Conservation (phyloP, 495 filamentous ascomycete genomes). For the Trichoderma asperelloides region DNA sequence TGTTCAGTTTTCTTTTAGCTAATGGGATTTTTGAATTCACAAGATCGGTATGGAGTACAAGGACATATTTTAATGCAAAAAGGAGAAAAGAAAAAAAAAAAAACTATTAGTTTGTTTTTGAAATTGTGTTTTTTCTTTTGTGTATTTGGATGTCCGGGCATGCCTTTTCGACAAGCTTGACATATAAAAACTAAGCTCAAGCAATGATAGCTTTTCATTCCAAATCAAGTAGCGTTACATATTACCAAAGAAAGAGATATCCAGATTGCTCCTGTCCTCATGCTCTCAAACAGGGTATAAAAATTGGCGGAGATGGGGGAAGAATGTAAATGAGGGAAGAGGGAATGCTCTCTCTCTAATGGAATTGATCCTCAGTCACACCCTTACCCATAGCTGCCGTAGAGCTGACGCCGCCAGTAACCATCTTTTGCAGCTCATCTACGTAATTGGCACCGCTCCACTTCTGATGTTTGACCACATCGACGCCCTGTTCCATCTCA, state of each 20-base stretch:
- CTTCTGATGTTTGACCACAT: conserved; percentile 98
- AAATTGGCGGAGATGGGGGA: not conserved
- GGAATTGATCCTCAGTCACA: conserved; percentile 95
- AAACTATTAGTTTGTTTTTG: too few species aligned
- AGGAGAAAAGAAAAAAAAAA: too few species aligned
- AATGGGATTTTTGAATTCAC: not conserved
- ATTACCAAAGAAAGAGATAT: not conserved
- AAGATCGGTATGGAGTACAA: not conserved
- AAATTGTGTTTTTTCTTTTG: too few species aligned
- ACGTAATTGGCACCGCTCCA: conserved; percentile 94
- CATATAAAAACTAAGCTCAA: not conserved
- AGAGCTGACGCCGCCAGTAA: conserved; percentile 81
- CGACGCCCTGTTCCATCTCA: conserved; percentile 81
- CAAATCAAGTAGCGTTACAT: not conserved
- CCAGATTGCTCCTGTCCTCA: not conserved
- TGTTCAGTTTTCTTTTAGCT: not conserved
- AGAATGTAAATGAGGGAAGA: not conserved
- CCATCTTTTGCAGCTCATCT: conserved; percentile 94
- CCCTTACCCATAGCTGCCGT: conserved; percentile 96
- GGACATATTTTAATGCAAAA: not conserved
- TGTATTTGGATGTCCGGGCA: too few species aligned
- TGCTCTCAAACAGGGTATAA: not conserved
- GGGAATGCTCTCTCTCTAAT: conserved; percentile 13
- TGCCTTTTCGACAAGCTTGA: too few species aligned
- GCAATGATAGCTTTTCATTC: not conserved